Percentiles rank a stretch among this genome's conserved stretches.
Evolutionary conservation across 805 yeast genomes (phyloP).

Genomic region (Saturnispora hagleri): DNA sequence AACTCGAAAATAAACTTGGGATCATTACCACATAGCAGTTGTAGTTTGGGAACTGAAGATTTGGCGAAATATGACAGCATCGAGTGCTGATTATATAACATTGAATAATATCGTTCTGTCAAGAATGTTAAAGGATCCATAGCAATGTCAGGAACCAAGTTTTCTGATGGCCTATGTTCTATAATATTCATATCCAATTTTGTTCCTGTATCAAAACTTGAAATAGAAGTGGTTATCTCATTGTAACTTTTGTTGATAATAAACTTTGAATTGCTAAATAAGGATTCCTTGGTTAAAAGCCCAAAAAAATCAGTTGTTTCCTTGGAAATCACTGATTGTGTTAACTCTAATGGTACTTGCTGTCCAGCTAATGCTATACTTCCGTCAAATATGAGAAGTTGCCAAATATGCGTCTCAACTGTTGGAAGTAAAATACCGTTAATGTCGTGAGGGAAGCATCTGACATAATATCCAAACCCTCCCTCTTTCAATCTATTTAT

Average conservation of each 20-base stretch:
- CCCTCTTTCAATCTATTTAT: neutral
- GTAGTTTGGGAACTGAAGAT: constrained; percentile 24
- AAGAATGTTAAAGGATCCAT: constrained; percentile 24
- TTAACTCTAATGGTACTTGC: neutral
- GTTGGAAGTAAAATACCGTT: constrained; percentile 4
- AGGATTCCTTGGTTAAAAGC: neutral
- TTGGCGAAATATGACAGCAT: constrained; percentile 26
- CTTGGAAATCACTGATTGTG: neutral
- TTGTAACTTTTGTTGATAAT: neutral
- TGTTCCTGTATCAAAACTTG: neutral
- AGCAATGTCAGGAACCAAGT: neutral
- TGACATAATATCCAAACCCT: constrained; percentile 6
- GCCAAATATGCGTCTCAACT: constrained; percentile 2
- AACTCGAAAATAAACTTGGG: constrained; percentile 13
- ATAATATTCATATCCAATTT: neutral
- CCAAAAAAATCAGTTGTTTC: neutral
- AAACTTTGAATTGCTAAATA: neutral
- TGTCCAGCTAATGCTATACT: neutral
- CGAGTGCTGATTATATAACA: constrained; percentile 20
- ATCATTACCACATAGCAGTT: constrained; percentile 21
- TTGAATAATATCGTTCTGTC: constrained; percentile 20
- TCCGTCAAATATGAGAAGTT: constrained; percentile 1
- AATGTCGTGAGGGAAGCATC: neutral
- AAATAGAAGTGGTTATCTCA: neutral
- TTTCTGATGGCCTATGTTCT: neutral